phyloP scores from a whole-genome alignment of 306 rosid genomes.

The Castanea mollissima region DNA sequence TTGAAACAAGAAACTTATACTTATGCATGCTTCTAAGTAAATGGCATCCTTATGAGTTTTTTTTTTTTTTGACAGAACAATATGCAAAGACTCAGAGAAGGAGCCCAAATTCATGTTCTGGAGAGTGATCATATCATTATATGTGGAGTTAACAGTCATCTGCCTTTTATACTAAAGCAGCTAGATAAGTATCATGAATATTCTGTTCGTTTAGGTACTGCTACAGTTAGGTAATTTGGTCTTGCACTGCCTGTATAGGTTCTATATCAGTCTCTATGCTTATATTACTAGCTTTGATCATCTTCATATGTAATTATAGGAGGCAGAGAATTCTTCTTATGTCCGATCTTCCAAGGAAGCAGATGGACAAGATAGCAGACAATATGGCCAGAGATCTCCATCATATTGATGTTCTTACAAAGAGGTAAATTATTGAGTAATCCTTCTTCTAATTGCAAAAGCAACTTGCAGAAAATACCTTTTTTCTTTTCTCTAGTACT shows the following conservation, averaged over 20 bases:
- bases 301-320: conserved; percentile 44
- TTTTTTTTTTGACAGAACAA: conserved; percentile 55
- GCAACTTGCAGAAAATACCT: background rate
- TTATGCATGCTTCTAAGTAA: conserved; percentile 17
- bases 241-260: conserved; percentile 19
- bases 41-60: conserved; percentile 20
- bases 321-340: conserved; percentile 92
- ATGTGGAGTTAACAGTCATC: conserved; percentile 88
- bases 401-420: conserved; percentile 84
- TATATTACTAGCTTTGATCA: conserved; percentile 29
- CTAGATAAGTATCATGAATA: conserved; percentile 77
- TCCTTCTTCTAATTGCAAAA: conserved; percentile 4
- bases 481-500: background rate
- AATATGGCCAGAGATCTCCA: conserved; percentile 63
- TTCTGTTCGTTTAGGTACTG: conserved; percentile 93
- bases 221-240: conserved; percentile 78
- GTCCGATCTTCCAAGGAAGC: conserved; percentile 96
- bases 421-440: conserved; percentile 62
- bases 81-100: conserved; percentile 92
- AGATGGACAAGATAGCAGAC: conserved; percentile 85
- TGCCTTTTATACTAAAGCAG: conserved; percentile 85
- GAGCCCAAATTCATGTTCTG: conserved; percentile 91
- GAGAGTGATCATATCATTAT: conserved; percentile 94
- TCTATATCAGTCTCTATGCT: conserved; percentile 30
- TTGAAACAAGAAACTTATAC: conserved; percentile 15